These are phyloP conservation scores for Botrytis pseudocinerea DNA, from an alignment of 2,329 filamentous ascomycete genomes.

Conservation along the genomic window DNA sequence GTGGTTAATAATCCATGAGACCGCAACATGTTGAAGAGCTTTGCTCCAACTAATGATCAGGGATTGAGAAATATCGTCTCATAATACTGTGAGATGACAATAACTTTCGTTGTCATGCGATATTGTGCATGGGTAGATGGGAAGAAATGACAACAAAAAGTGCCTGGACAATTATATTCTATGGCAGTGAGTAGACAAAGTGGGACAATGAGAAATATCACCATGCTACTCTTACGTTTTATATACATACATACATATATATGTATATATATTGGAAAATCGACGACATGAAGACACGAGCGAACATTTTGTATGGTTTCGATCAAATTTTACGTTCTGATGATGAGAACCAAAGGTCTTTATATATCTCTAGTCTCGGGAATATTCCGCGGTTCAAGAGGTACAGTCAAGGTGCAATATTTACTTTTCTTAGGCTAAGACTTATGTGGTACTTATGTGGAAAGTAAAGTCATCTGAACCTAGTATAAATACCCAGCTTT, in stretches of 20 bases:
- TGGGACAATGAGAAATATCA: background rate
- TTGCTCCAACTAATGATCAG: background rate
- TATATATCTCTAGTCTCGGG: background rate
- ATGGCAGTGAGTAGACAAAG: background rate
- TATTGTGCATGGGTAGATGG: too few relatives aligned
- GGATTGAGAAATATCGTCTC: background rate
- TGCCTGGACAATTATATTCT: background rate
- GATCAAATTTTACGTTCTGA: background rate
- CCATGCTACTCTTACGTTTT: background rate
- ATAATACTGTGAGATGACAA: background rate
- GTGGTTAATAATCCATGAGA: background rate
- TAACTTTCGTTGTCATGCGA: too few relatives aligned
- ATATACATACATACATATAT: background rate
- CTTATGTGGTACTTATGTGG: background rate
- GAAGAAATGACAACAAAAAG: background rate
- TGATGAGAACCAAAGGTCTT: background rate
- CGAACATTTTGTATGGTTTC: too few relatives aligned
- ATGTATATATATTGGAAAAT: background rate
- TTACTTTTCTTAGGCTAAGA: background rate
- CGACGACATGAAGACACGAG: background rate
- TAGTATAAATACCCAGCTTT: background rate
- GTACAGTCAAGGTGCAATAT: background rate
- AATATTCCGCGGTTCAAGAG: background rate
- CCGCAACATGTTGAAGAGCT: background rate
- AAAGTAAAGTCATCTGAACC: background rate